Evolutionary conservation across 148 eudicot genomes (phyloP).

Genomic region (Beta vulgaris): DNA sequence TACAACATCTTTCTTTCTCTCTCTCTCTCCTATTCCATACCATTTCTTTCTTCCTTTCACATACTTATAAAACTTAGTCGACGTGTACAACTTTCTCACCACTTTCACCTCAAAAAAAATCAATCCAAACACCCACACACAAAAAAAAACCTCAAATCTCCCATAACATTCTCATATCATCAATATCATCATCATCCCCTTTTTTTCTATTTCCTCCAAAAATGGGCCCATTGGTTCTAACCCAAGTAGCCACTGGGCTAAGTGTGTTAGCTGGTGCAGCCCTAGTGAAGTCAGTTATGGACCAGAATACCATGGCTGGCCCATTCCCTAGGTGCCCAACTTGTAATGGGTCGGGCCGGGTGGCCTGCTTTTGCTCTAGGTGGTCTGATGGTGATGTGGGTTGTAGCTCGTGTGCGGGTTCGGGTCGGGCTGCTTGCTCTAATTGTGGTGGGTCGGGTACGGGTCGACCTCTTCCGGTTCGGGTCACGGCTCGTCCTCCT

Average conservation of each 20-base stretch:
- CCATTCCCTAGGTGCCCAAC: constrained; percentile 60
- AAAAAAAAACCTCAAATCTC: neutral
- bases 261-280: constrained; percentile 80
- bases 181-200: neutral
- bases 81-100: constrained; percentile 26
- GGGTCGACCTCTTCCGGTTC: constrained; percentile 71
- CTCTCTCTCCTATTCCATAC: neutral
- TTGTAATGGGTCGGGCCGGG: constrained; percentile 87
- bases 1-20: neutral
- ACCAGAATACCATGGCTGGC: constrained; percentile 61
- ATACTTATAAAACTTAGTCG: neutral
- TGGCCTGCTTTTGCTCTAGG: constrained; percentile 63
- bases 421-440: constrained; percentile 68
- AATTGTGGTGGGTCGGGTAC: constrained; percentile 92
- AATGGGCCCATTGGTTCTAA: constrained; percentile 72
- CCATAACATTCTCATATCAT: neutral
- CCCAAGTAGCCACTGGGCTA: constrained; percentile 75
- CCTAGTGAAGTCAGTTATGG: constrained; percentile 59
- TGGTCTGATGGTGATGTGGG: constrained; percentile 95
- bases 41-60: neutral
- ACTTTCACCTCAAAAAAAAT: constrained; percentile 11
- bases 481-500: constrained; percentile 41
- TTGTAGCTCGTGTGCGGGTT: constrained; percentile 68
- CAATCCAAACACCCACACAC: neutral
- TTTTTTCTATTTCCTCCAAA: neutral